These are phyloP conservation scores for Allium fistulosum DNA, from an alignment of 106 monocot species.

Conservation along the genomic window DNA sequence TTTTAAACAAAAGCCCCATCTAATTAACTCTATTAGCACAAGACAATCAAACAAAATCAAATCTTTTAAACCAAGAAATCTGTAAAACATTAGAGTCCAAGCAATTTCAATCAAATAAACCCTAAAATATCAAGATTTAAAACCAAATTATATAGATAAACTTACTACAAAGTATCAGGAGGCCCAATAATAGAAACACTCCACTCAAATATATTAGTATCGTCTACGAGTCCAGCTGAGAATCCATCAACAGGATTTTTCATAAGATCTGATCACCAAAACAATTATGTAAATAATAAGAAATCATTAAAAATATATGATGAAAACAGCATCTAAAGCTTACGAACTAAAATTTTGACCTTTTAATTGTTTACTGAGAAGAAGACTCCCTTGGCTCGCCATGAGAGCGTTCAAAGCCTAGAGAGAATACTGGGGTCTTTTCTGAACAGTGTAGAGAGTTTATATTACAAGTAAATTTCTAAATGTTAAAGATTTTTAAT, in stretches of 20 bases:
- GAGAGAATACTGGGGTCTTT: too few relatives aligned
- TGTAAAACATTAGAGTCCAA: too few relatives aligned
- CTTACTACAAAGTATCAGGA: constrained; percentile 67
- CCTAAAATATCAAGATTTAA: too few relatives aligned
- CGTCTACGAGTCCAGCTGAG: constrained; percentile 73
- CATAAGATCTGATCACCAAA: constrained; percentile 33
- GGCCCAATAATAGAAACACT: constrained; percentile 72
- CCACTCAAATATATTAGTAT: constrained; percentile 73
- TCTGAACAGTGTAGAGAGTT: too few relatives aligned
- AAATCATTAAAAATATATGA: background rate
- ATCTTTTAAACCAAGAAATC: too few relatives aligned
- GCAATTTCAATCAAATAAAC: too few relatives aligned
- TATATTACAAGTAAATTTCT: too few relatives aligned
- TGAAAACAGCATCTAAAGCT: background rate
- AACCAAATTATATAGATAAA: background rate
- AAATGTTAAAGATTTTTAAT: too few relatives aligned
- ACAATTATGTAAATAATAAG: background rate
- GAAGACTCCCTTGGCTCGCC: constrained; percentile 56
- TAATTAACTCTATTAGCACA: too few relatives aligned
- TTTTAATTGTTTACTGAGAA: constrained; percentile 57
- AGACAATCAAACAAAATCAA: too few relatives aligned
- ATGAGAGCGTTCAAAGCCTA: constrained; percentile 3
- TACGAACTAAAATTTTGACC: constrained; percentile 12
- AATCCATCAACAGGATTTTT: constrained; percentile 72
- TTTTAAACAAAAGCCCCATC: too few relatives aligned